phyloP scores from a whole-genome alignment of 2,329 filamentous ascomycete genomes.

The Hypoxylon rubiginosum region DNA sequence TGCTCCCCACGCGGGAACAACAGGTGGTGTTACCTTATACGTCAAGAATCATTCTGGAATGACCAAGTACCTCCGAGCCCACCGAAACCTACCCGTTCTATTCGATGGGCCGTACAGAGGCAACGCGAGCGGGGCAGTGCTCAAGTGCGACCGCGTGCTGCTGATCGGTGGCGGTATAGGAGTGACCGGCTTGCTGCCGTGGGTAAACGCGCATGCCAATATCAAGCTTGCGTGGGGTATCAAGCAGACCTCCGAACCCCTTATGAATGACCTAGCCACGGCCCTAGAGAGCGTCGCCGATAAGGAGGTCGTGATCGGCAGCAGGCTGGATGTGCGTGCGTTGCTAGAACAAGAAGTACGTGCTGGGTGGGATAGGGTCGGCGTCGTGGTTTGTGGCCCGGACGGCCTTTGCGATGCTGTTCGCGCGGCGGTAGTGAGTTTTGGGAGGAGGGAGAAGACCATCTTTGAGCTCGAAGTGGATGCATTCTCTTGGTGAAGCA shows the following conservation, averaged over 20 bases:
- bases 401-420: conserved; percentile 26
- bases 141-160: conserved; percentile 32
- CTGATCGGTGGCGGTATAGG: conserved; percentile 39
- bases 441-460: conserved; percentile 29
- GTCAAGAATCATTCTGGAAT: conserved; percentile 21
- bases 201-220: conserved; percentile 17
- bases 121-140: conserved; percentile 11
- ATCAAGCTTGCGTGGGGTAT: conserved; percentile 28
- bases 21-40: conserved; percentile 23
- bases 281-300: conserved; percentile 17
- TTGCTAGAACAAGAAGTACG: conserved; percentile 27
- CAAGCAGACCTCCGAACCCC: conserved; percentile 6
- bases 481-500: conserved; percentile 40
- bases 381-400: conserved; percentile 32
- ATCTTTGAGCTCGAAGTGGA: conserved; percentile 50
- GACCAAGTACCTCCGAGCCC: conserved; percentile 13
- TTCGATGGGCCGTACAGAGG: conserved; percentile 30
- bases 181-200: conserved; percentile 28
- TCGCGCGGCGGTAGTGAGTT: conserved; percentile 8
- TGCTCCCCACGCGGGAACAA: neutral
- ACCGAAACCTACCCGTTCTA: conserved; percentile 9
- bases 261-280: conserved; percentile 8
- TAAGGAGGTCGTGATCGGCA: conserved; percentile 23
- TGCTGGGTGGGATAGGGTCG: conserved; percentile 25
- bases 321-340: conserved; percentile 21